A percentile compares a stretch with the other conserved stretches of the same genome.
Evolutionary conservation across 192 early-diverging fungal genomes (phyloP).

Genomic region (Coemansia reversa): DNA sequence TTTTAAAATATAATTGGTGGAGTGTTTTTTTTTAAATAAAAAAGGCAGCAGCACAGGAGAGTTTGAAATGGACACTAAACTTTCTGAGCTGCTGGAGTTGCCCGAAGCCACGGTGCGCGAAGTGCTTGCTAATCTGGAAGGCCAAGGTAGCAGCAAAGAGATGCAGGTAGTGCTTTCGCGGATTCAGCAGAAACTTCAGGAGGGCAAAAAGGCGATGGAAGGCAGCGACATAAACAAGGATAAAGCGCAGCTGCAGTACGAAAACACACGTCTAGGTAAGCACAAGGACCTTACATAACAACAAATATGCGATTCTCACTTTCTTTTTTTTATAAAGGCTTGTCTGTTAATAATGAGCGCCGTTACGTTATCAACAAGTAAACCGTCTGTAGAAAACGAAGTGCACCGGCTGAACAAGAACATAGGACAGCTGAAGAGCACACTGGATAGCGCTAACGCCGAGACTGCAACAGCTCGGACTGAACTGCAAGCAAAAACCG

Average conservation of each 20-base stretch:
- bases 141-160: slow-evolving; percentile 5
- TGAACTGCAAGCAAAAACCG: slow-evolving; percentile 21
- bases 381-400: slow-evolving; percentile 30
- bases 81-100: slow-evolving; percentile 34
- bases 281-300: neutral
- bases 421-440: slow-evolving; percentile 37
- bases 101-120: slow-evolving; percentile 20
- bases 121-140: slow-evolving; percentile 26
- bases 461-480: slow-evolving; percentile 7
- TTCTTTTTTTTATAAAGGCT: neutral
- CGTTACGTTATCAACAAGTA: neutral
- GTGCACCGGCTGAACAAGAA: slow-evolving; percentile 43
- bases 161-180: slow-evolving; percentile 15
- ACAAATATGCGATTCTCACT: neutral
- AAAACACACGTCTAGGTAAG: slow-evolving; percentile 53
- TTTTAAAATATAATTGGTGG: no score
- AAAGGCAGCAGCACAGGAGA: neutral
- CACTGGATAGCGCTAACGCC: slow-evolving; percentile 19
- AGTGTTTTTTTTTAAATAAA: neutral
- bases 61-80: slow-evolving; percentile 26
- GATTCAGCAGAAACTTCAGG: slow-evolving; percentile 19
- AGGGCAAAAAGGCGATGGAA: slow-evolving; percentile 4
- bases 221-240: slow-evolving; percentile 13
- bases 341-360: neutral
- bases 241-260: slow-evolving; percentile 47